phyloP scores from a whole-genome alignment of 1,139 yeast species.

The Lodderomyces parapsilosis region DNA sequence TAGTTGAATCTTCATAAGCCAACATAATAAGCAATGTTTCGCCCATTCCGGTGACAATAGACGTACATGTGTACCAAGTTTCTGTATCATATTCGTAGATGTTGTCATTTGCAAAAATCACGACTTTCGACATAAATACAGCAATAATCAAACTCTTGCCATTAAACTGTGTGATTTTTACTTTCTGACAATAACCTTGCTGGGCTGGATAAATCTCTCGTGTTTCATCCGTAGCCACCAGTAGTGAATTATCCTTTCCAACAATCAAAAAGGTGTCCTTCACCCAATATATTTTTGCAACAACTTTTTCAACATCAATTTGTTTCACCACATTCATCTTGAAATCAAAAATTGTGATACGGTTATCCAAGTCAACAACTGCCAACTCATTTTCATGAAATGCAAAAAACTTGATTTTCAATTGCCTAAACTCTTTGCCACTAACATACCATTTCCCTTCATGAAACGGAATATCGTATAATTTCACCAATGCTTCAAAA shows the following conservation, averaged over 20 bases:
- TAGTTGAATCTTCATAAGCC: constrained; percentile 30
- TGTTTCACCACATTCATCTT: constrained; percentile 5
- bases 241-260: constrained; percentile 11
- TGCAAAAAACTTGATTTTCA: constrained; percentile 30
- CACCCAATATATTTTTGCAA: constrained; percentile 15
- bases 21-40: constrained; percentile 13
- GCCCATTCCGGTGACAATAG: constrained; percentile 12
- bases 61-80: constrained; percentile 8
- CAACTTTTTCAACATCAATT: constrained; percentile 2
- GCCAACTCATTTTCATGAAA: constrained; percentile 20
- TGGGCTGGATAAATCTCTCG: constrained; percentile 3
- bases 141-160: constrained; percentile 6
- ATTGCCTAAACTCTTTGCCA: constrained; percentile 19
- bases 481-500: constrained; percentile 26
- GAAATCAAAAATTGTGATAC: constrained; percentile 20
- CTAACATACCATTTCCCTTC: constrained; percentile 15
- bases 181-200: constrained; percentile 9
- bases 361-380: constrained; percentile 15
- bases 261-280: constrained; percentile 7
- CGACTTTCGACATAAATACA: constrained; percentile 11
- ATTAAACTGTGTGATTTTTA: constrained; percentile 5
- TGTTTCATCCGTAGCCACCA: constrained; percentile 2
- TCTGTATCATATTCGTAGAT: constrained; percentile 7
- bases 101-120: constrained; percentile 7
- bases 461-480: constrained; percentile 17